phyloP scores from a whole-genome alignment of 2,329 filamentous ascomycete species.

The Atkinsonella texensis region DNA sequence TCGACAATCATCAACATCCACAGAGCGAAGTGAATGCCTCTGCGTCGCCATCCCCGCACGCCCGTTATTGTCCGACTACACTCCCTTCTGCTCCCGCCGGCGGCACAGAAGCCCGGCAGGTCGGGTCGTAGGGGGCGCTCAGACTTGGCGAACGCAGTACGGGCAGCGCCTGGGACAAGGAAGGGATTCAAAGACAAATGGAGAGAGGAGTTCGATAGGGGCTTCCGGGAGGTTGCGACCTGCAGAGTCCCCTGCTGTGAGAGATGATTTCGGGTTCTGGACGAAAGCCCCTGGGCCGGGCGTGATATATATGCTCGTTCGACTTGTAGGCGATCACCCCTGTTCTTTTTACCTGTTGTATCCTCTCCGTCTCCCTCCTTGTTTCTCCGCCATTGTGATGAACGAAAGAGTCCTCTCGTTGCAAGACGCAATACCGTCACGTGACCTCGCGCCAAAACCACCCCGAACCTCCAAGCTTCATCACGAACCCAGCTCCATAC shows the following conservation, averaged over 20 bases:
- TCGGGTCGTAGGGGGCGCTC: no score
- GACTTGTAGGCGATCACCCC: not conserved
- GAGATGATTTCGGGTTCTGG: not conserved
- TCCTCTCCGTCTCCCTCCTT: no score
- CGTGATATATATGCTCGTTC: no score
- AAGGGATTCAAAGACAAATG: not conserved
- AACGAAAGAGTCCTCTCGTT: no score
- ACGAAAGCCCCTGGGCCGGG: no score
- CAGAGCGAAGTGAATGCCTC: not conserved
- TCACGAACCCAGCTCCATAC: not conserved
- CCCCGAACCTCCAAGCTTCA: not conserved
- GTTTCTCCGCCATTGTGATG: no score
- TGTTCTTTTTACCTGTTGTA: not conserved
- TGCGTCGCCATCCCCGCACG: constrained; percentile 2
- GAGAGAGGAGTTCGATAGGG: not conserved
- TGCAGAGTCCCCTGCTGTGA: not conserved
- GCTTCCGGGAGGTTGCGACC: not conserved
- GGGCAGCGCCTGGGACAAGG: not conserved
- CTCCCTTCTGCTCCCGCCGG: constrained; percentile 1
- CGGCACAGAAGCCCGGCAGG: not conserved
- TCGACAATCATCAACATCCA: no score
- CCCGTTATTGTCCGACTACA: constrained; percentile 3
- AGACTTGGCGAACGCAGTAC: not conserved
- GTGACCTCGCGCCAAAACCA: not conserved
- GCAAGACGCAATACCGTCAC: no score